phyloP scores from a whole-genome alignment of 371 early-diverging fungal species.

The Phascolomyces articulosus region DNA sequence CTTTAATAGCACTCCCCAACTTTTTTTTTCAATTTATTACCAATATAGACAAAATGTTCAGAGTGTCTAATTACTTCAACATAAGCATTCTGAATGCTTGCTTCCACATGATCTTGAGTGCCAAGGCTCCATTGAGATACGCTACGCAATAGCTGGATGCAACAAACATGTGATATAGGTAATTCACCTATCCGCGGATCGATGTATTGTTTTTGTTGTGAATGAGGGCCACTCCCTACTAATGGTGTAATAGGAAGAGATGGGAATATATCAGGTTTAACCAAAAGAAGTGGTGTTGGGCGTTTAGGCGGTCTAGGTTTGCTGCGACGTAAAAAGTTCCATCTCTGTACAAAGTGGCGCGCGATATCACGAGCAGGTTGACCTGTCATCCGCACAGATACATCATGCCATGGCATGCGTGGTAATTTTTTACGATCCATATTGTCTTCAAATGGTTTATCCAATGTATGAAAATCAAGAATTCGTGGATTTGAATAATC shows the following conservation, averaged over 20 bases:
- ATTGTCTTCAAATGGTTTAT: slow-evolving; percentile 52
- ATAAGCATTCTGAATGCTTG: slow-evolving; percentile 88
- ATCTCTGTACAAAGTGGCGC: slow-evolving; percentile 92
- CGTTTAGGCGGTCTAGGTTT: slow-evolving; percentile 62
- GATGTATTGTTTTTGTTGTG: no score
- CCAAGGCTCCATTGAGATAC: slow-evolving; percentile 73
- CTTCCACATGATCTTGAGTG: slow-evolving; percentile 55
- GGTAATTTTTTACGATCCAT: slow-evolving; percentile 56
- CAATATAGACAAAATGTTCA: slow-evolving; percentile 90
- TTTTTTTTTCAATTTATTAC: background rate
- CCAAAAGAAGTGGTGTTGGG: background rate
- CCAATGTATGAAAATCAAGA: slow-evolving; percentile 87
- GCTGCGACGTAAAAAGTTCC: slow-evolving; percentile 83
- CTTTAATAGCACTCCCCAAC: no score
- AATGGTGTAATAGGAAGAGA: slow-evolving; percentile 78
- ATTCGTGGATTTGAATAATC: slow-evolving; percentile 93
- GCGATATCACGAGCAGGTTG: slow-evolving; percentile 83
- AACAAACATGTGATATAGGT: slow-evolving; percentile 62
- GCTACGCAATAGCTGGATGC: slow-evolving; percentile 72
- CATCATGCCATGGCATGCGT: slow-evolving; percentile 98
- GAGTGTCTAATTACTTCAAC: slow-evolving; percentile 75
- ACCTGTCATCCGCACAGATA: slow-evolving; percentile 75
- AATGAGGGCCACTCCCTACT: slow-evolving; percentile 45
- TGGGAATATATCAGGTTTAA: background rate
- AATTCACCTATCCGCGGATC: slow-evolving; percentile 62